Conservation (phyloP, 352 stramenopile species). For the Phytophthora hybrid region DNA sequence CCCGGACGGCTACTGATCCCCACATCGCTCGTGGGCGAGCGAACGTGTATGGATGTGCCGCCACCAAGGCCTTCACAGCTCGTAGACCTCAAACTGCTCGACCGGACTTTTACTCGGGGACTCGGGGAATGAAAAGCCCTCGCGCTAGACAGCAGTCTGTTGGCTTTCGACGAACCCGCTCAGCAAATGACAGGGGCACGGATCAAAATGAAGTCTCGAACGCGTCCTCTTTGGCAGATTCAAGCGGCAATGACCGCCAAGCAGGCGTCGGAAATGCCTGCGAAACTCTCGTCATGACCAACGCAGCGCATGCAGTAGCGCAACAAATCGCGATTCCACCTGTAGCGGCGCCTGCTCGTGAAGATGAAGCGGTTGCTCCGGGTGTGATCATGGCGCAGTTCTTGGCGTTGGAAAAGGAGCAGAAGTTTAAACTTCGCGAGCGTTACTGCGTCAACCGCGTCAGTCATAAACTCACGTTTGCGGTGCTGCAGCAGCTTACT, state of each 20-base stretch:
- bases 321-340: slow-evolving; percentile 60
- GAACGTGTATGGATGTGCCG: slow-evolving; percentile 61
- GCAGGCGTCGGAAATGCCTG: slow-evolving; percentile 40
- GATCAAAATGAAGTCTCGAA: background rate
- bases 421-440: slow-evolving; percentile 61
- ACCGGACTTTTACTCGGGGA: slow-evolving; percentile 18
- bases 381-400: slow-evolving; percentile 77
- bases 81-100: slow-evolving; percentile 28
- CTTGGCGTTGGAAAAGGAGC: slow-evolving; percentile 47
- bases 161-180: slow-evolving; percentile 18
- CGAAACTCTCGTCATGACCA: slow-evolving; percentile 68
- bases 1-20: slow-evolving; percentile 30
- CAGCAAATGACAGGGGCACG: slow-evolving; percentile 1
- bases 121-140: slow-evolving; percentile 4
- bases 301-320: slow-evolving; percentile 55
- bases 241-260: background rate
- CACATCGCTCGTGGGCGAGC: slow-evolving; percentile 55
- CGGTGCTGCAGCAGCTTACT: slow-evolving; percentile 70
- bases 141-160: slow-evolving; percentile 13
- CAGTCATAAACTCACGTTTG: slow-evolving; percentile 71
- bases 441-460: slow-evolving; percentile 69
- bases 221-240: background rate
- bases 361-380: slow-evolving; percentile 52
- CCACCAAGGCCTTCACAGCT: slow-evolving; percentile 54
- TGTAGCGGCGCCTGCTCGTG: slow-evolving; percentile 32